Percentiles rank a stretch among this genome's conserved stretches.
Evolutionary conservation across 768 basidiomycete genomes (phyloP).

Genomic region (Lactarius sp.): DNA sequence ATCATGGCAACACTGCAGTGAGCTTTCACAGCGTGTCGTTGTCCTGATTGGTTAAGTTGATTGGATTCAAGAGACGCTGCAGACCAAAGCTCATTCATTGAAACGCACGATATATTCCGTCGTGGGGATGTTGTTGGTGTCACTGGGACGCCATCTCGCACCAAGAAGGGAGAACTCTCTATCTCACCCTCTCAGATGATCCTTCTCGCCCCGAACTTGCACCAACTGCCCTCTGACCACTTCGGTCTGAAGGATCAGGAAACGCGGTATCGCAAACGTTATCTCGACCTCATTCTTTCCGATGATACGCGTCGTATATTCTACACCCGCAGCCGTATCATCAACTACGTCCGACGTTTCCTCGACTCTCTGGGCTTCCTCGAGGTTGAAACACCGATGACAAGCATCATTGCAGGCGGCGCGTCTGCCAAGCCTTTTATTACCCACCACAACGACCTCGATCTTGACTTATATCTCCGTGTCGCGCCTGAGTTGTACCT

Average conservation of each 20-base stretch:
- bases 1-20: constrained; percentile 88
- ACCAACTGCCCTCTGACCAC: constrained; percentile 89
- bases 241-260: constrained; percentile 97
- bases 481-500: constrained; percentile 97
- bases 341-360: constrained; percentile 91
- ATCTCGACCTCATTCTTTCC: constrained; percentile 96
- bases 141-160: constrained; percentile 80
- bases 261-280: constrained; percentile 96
- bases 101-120: constrained; percentile 80
- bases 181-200: constrained; percentile 76
- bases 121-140: constrained; percentile 97
- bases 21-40: constrained; percentile 30
- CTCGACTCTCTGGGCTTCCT: constrained; percentile 90
- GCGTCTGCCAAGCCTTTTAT: constrained; percentile 98
- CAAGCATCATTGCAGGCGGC: constrained; percentile 91
- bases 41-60: neutral
- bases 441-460: constrained; percentile 98
- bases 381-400: constrained; percentile 99
- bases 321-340: constrained; percentile 79
- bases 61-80: constrained; percentile 49
- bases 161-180: constrained; percentile 93
- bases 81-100: constrained; percentile 58
- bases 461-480: constrained; percentile 94
- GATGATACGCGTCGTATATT: constrained; percentile 86
- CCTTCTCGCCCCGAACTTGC: constrained; percentile 93